phyloP scores from a whole-genome alignment of 768 basidiomycete species.

The Boletus tylopilopsis region DNA sequence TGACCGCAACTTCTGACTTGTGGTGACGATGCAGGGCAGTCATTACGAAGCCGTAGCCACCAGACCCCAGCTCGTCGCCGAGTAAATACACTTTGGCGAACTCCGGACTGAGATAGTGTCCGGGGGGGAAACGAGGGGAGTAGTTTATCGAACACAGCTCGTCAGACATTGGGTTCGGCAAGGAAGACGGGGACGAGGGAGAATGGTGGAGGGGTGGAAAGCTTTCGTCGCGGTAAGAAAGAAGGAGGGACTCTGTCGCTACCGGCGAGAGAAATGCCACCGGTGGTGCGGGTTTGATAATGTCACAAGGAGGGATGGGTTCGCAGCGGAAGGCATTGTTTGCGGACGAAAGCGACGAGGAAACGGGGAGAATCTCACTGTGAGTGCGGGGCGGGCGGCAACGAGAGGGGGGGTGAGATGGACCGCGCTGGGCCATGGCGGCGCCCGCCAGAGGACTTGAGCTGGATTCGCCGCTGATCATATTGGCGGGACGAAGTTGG shows the following conservation, averaged over 20 bases:
- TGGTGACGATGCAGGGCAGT: conserved; percentile 63
- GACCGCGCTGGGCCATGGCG: background rate
- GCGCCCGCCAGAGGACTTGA: background rate
- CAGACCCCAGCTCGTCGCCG: conserved; percentile 79
- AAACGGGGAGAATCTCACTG: background rate
- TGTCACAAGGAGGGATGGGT: background rate
- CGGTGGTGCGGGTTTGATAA: background rate
- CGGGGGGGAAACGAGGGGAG: conserved; percentile 54
- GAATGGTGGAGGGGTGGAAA: conserved; percentile 2
- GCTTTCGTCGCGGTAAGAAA: conserved; percentile 12
- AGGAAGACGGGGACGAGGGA: background rate
- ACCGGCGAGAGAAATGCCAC: background rate
- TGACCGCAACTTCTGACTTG: conserved; percentile 80
- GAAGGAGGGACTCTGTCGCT: conserved; percentile 21
- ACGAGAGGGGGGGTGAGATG: background rate
- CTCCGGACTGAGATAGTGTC: conserved; percentile 54
- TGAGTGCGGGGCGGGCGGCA: background rate
- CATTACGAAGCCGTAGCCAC: conserved; percentile 96
- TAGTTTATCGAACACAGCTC: conserved; percentile 26
- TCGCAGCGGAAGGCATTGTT: background rate
- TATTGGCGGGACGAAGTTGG: background rate
- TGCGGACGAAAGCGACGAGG: background rate
- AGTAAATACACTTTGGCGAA: conserved; percentile 62
- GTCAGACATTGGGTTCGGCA: background rate
- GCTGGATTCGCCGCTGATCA: background rate